Evolutionary conservation across 176 grass and related monocot genomes (phyloP), one percentile per base, ranked within the genome.

Genomic region (Rhynchospora tenuis): DNA sequence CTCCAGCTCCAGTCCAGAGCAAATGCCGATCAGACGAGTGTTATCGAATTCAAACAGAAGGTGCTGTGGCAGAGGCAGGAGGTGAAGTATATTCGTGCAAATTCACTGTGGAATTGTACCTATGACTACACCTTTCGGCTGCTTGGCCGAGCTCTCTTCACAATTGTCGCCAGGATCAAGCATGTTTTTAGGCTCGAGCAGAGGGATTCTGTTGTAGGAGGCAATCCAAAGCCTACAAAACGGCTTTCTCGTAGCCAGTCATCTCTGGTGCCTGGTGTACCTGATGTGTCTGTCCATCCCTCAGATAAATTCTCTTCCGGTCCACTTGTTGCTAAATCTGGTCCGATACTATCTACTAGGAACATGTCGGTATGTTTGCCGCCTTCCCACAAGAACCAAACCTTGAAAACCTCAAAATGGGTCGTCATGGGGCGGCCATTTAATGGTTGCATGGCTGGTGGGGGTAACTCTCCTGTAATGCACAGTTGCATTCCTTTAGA

Each of bases 71-170:
- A 97, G 88, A 63, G 86, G 75, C 90, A 85, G 87, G 88, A 92
- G 64, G 92, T 97, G 42, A 91, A 97, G 9, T 81, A 86, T 8
- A 67, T 92, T 65, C 90, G 94, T 8, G 85, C 74, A 12, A 87
- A 78, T 23, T 97, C 92, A 22, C 88, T 97, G 2, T 97, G 92
- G 81, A 54, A 43, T 80, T 83, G 90, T 10, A 90, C 20, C 64
- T 83, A 90, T 76, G 94, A 97, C 84, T 94, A 92, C 83, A 86
- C 85, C 31, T 64, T 94, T 14, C 92, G 92, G 0, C 83, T 97
- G n/a, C 88, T 97, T 52, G 92, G 69, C 74, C 67, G 94, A n/a
- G 89, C 94, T 67, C 69, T 94, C 83, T 97, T 94, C 88, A 92
- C 94, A 56, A 86, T 97, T 80, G 79, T 89, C 9, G 75, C 69